Evolutionary conservation across 371 early-diverging fungal species (phyloP).

Genomic region (Rhizomucor pusillus): DNA sequence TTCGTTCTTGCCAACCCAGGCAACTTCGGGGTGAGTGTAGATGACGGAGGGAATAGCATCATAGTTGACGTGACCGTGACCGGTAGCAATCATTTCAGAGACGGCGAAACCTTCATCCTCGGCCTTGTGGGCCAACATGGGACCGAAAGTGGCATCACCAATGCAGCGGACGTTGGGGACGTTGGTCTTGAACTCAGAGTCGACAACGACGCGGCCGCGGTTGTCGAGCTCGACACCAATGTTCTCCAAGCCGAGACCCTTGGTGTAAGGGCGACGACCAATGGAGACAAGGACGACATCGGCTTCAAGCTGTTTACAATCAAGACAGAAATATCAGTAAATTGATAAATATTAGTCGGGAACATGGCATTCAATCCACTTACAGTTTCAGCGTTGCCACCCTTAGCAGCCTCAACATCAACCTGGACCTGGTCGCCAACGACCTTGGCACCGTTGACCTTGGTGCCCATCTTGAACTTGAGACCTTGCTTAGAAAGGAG

Average conservation of each 20-base stretch:
- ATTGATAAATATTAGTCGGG: not conserved
- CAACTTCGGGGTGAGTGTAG: slow-evolving; percentile 98
- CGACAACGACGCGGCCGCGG: slow-evolving; percentile 87
- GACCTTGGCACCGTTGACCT: slow-evolving; percentile 86
- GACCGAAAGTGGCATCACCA: slow-evolving; percentile 96
- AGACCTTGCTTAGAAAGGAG: slow-evolving; percentile 92
- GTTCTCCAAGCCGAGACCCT: slow-evolving; percentile 88
- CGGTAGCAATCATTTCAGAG: slow-evolving; percentile 89
- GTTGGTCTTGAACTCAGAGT: slow-evolving; percentile 88
- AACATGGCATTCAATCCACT: slow-evolving; percentile 21
- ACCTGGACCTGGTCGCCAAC: slow-evolving; percentile 85
- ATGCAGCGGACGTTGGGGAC: slow-evolving; percentile 91
- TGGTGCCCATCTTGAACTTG: slow-evolving; percentile 97
- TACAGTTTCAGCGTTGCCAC: slow-evolving; percentile 75
- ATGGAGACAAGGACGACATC: slow-evolving; percentile 94
- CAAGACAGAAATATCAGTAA: not conserved
- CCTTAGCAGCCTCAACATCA: slow-evolving; percentile 88
- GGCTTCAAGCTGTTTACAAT: slow-evolving; percentile 65
- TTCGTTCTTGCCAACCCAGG: slow-evolving; percentile 98
- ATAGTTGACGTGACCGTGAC: slow-evolving; percentile 97
- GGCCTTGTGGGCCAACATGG: slow-evolving; percentile 99
- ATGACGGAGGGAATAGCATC: slow-evolving; percentile 97
- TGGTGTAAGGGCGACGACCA: slow-evolving; percentile 95
- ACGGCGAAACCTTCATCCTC: slow-evolving; percentile 98
- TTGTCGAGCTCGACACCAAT: slow-evolving; percentile 87